phyloP scores from a whole-genome alignment of 78 protist genomes.

The Bigelowiella natans region DNA sequence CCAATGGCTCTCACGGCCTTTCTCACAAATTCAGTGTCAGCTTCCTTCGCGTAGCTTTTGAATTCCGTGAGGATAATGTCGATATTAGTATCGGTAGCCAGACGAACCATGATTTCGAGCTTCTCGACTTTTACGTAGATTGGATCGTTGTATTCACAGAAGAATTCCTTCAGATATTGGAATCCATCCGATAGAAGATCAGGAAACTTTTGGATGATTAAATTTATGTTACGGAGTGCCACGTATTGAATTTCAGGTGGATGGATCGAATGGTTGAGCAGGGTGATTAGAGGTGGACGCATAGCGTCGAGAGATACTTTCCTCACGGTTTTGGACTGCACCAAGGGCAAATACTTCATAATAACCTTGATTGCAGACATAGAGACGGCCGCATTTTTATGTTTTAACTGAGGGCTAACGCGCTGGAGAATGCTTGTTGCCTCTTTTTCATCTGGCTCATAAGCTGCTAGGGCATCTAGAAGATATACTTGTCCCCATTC shows the following conservation, averaged over 20 bases:
- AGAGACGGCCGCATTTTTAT: conserved; percentile 93
- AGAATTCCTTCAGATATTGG: conserved; percentile 72
- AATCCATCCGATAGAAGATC: conserved; percentile 66
- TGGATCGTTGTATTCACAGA: conserved; percentile 97
- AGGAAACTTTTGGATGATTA: conserved; percentile 83
- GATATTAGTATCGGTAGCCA: conserved; percentile 80
- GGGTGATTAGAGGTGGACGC: conserved; percentile 57
- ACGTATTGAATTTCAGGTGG: conserved; percentile 95
- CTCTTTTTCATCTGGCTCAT: conserved; percentile 48
- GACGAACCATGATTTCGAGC: conserved; percentile 87
- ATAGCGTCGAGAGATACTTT: neutral
- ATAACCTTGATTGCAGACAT: conserved; percentile 76
- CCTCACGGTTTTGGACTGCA: neutral
- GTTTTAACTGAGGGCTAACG: conserved; percentile 85
- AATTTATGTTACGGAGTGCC: conserved; percentile 91
- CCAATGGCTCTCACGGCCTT: conserved; percentile 90
- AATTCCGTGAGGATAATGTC: conserved; percentile 81
- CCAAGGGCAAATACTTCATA: conserved; percentile 47
- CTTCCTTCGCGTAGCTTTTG: conserved; percentile 64
- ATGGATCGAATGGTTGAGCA: conserved; percentile 40
- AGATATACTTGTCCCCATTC: conserved; percentile 78
- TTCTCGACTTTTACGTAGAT: conserved; percentile 98
- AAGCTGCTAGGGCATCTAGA: conserved; percentile 77
- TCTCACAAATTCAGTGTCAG: conserved; percentile 95
- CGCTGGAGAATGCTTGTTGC: conserved; percentile 86